Evolutionary conservation across 2,329 filamentous ascomycete species (phyloP).

Genomic region (Penicillium griseofulvum): DNA sequence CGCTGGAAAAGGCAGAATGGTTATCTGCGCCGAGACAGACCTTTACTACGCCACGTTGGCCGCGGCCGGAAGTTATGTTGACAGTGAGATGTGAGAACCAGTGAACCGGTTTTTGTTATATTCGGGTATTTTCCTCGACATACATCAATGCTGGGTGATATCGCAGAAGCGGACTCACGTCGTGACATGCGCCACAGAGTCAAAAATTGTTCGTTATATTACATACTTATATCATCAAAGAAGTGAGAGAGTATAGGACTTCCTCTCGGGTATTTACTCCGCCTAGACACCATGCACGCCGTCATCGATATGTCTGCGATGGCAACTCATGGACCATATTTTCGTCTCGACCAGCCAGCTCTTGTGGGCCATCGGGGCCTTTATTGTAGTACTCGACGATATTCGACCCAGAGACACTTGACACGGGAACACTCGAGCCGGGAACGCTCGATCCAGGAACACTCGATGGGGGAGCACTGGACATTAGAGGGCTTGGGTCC

Average conservation of each 20-base stretch:
- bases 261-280: not conserved
- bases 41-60: constrained; percentile 21
- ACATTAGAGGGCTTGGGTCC: not conserved
- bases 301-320: not conserved
- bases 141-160: not conserved
- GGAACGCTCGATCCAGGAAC: not conserved
- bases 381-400: not conserved
- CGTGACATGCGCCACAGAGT: not conserved
- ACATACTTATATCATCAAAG: not conserved
- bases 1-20: constrained; percentile 28
- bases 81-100: constrained; percentile 14
- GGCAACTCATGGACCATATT: not conserved
- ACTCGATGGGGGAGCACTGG: not conserved
- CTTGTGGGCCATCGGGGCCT: not conserved
- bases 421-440: not conserved
- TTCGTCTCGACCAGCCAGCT: not conserved
- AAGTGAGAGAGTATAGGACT: not conserved
- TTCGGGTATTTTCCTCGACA: not conserved
- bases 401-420: not conserved
- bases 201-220: not conserved
- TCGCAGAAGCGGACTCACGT: too few relatives aligned
- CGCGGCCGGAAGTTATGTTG: constrained; percentile 15
- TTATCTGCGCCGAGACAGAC: constrained; percentile 20
- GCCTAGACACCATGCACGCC: not conserved
- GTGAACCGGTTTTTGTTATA: not conserved